These are phyloP conservation scores for Ganoderma boninense DNA, from an alignment of 1,284 basidiomycete genomes.

Conservation along the genomic window DNA sequence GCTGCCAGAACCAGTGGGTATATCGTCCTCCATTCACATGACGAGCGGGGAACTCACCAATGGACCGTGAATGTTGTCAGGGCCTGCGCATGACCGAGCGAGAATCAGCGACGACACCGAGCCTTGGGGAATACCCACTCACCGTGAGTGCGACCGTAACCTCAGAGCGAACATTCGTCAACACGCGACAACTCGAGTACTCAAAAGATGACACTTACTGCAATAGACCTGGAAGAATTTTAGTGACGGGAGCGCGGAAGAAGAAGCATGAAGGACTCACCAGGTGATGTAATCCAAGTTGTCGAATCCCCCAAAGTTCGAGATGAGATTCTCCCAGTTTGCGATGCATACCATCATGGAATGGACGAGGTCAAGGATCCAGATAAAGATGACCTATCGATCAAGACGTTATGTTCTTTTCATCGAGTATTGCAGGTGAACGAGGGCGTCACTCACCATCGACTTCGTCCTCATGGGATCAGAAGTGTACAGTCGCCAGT, in stretches of 20 bases:
- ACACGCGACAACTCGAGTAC: not conserved
- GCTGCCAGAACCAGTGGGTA: not conserved
- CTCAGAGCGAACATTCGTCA: not conserved
- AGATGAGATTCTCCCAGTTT: slow-evolving; percentile 27
- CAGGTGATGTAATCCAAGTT: slow-evolving; percentile 20
- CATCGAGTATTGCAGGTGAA: not conserved
- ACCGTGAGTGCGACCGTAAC: slow-evolving; percentile 27
- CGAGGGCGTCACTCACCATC: slow-evolving; percentile 5
- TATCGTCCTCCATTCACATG: not conserved
- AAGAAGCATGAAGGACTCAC: slow-evolving; percentile 3
- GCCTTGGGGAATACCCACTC: not conserved
- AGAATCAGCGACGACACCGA: not conserved
- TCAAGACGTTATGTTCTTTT: not conserved
- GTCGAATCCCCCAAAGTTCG: slow-evolving; percentile 15
- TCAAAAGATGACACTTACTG: slow-evolving; percentile 8
- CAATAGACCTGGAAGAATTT: slow-evolving; percentile 16
- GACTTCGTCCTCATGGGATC: slow-evolving; percentile 16
- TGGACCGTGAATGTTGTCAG: slow-evolving; percentile 26
- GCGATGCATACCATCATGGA: slow-evolving; percentile 24
- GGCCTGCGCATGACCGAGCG: not conserved
- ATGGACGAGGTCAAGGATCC: slow-evolving; percentile 21
- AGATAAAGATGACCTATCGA: slow-evolving; percentile 16
- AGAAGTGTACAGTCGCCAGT: slow-evolving; percentile 11
- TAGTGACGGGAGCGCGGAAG: not conserved
- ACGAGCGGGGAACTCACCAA: slow-evolving; percentile 10